phyloP scores from a whole-genome alignment of 495 filamentous ascomycete species.

The Gamarada debralockiae region DNA sequence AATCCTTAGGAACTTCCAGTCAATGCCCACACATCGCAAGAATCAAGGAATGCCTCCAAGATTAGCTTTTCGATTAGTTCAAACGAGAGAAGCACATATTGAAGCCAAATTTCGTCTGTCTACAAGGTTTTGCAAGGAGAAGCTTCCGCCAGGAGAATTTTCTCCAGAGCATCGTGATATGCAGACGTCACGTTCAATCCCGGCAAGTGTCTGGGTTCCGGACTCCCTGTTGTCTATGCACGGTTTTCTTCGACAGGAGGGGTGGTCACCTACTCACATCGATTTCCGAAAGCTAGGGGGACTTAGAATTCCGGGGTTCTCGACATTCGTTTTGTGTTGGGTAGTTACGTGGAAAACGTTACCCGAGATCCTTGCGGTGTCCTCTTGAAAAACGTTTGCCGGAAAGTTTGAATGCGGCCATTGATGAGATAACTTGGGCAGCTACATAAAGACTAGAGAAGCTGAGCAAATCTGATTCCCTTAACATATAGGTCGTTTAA shows the following conservation, averaged over 20 bases:
- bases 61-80: slow-evolving; percentile 1
- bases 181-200: slow-evolving; percentile 10
- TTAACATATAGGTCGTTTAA: no score
- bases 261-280: no score
- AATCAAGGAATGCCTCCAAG: slow-evolving; percentile 18
- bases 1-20: not conserved
- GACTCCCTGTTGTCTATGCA: not conserved
- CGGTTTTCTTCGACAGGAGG: slow-evolving; percentile 10
- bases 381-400: no score
- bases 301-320: no score
- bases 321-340: no score
- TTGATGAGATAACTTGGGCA: no score
- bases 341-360: no score
- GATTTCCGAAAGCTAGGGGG: no score
- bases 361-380: no score
- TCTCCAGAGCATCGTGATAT: not conserved
- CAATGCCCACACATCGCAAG: not conserved
- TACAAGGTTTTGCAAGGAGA: slow-evolving; percentile 4
- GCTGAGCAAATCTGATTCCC: no score
- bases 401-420: no score
- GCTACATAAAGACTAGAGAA: no score
- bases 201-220: slow-evolving; percentile 5
- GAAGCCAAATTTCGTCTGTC: slow-evolving; percentile 11
- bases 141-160: slow-evolving; percentile 4
- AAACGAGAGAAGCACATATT: not conserved